Evolutionary conservation across 768 basidiomycete species (phyloP).

Genomic region (Suillus subalutaceus): DNA sequence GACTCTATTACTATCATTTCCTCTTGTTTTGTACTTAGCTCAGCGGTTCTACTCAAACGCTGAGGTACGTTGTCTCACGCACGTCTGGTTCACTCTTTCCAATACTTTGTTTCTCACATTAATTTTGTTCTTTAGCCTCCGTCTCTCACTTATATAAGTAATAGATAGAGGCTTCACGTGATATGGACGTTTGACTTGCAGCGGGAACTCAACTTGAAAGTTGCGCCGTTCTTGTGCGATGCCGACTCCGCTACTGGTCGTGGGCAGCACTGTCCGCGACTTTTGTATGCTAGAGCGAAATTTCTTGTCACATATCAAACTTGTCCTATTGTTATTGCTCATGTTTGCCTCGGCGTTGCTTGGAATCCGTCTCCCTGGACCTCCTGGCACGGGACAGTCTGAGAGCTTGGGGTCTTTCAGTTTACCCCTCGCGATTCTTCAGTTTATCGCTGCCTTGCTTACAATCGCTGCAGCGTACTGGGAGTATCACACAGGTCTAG

Average conservation of each 20-base stretch:
- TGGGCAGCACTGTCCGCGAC: constrained; percentile 69
- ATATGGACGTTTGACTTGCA: neutral
- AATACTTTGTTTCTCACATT: no score
- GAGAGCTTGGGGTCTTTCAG: constrained; percentile 33
- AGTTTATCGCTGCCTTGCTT: constrained; percentile 54
- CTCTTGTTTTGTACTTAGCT: no score
- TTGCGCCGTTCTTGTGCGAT: constrained; percentile 4
- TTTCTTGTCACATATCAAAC: constrained; percentile 66
- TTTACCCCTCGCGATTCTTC: constrained; percentile 54
- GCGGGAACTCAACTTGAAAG: neutral
- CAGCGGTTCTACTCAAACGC: no score
- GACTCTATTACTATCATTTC: no score
- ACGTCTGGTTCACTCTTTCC: no score
- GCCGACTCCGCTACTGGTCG: constrained; percentile 43
- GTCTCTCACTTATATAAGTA: neutral
- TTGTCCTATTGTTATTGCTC: constrained; percentile 64
- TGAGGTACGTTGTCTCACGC: no score
- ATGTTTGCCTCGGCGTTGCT: constrained; percentile 67
- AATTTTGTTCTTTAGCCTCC: no score
- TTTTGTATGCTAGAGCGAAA: constrained; percentile 82
- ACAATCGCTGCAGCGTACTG: constrained; percentile 61
- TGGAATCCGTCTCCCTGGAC: constrained; percentile 56
- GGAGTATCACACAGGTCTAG: constrained; percentile 65
- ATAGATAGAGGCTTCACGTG: neutral
- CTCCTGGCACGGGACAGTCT: constrained; percentile 23